These are phyloP conservation scores for Inga leiocalycina DNA, from an alignment of 306 rosid species.

Conservation along the genomic window DNA sequence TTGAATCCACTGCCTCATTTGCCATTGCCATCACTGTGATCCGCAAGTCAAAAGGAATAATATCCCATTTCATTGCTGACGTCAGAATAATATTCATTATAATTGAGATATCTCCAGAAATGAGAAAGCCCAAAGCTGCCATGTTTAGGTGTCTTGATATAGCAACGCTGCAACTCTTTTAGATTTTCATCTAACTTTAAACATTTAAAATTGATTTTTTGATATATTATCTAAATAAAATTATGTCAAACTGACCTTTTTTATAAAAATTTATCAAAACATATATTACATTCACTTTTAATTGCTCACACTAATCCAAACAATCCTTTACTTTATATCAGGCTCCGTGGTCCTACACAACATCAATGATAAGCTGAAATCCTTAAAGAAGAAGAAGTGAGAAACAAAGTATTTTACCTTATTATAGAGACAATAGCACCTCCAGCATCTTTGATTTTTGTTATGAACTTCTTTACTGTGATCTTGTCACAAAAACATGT, in stretches of 20 bases:
- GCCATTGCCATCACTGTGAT: too few relatives aligned
- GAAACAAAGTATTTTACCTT: background rate
- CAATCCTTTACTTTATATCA: background rate
- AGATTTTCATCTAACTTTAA: conserved; percentile 64
- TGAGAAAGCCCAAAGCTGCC: conserved; percentile 61
- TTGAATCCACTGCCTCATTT: too few relatives aligned
- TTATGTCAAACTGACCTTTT: too few relatives aligned
- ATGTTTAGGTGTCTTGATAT: conserved; percentile 73
- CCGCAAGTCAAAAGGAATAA: conserved; percentile 30
- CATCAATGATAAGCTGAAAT: background rate
- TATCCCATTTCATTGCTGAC: conserved; percentile 43
- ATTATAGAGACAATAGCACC: background rate
- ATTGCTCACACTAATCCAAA: too few relatives aligned
- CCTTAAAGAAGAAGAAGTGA: background rate
- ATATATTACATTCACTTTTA: too few relatives aligned
- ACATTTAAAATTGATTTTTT: too few relatives aligned
- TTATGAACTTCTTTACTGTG: background rate
- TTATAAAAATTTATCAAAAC: too few relatives aligned
- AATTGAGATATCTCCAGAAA: conserved; percentile 83
- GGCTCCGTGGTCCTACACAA: background rate
- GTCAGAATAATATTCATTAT: conserved; percentile 68
- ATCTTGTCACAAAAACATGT: too few relatives aligned
- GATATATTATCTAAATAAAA: too few relatives aligned
- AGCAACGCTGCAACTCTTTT: conserved; percentile 64
- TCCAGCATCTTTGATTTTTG: background rate